Evolutionary conservation across 306 rosid genomes (phyloP).

Genomic region (Abrus precatorius): DNA sequence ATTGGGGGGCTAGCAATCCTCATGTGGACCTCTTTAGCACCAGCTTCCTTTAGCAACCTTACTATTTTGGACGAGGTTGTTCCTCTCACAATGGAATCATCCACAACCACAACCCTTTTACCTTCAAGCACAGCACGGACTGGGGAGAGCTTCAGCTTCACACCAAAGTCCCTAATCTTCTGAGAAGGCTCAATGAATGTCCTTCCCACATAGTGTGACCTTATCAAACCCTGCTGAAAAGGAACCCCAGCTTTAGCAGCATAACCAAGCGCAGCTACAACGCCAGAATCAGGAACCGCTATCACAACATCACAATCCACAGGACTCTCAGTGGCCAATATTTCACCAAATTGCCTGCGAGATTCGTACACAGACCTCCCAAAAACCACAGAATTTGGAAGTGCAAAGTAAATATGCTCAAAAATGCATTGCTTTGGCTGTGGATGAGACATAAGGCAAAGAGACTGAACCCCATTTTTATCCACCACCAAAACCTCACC

Average conservation of each 20-base stretch:
- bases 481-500: conserved; percentile 95
- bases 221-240: conserved; percentile 90
- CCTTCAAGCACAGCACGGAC: conserved; percentile 93
- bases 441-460: conserved; percentile 91
- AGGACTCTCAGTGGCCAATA: conserved; percentile 83
- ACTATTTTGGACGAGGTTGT: conserved; percentile 95
- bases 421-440: conserved; percentile 86
- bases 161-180: conserved; percentile 93
- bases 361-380: conserved; percentile 93
- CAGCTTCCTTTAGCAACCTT: conserved; percentile 89
- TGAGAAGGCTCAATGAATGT: conserved; percentile 98
- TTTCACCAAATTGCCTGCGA: conserved; percentile 78
- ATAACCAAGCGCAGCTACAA: conserved; percentile 96
- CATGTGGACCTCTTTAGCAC: conserved; percentile 98
- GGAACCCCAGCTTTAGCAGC: conserved; percentile 94
- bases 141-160: conserved; percentile 81
- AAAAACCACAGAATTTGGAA: conserved; percentile 85
- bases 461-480: conserved; percentile 77
- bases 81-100: conserved; percentile 96
- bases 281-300: conserved; percentile 96
- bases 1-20: conserved; percentile 97
- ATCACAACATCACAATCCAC: conserved; percentile 97
- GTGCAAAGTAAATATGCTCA: conserved; percentile 92
- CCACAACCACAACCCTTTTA: conserved; percentile 95
- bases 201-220: conserved; percentile 98